These are phyloP conservation scores for Phytophthora citricola DNA, from an alignment of 352 stramenopile species.

Conservation along the genomic window DNA sequence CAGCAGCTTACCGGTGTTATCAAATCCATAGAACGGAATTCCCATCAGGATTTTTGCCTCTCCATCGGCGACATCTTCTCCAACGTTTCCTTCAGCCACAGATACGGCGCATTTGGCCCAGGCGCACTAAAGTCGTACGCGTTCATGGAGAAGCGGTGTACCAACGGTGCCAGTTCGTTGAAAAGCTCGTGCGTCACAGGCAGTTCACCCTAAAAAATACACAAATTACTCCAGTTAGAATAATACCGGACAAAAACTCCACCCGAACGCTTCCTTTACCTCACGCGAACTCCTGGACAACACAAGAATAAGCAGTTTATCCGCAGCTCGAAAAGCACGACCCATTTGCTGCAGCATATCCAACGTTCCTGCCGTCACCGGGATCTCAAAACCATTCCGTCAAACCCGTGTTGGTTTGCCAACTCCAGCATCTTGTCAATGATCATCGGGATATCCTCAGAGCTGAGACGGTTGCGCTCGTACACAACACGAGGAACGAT, in stretches of 20 bases:
- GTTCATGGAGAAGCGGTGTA: conserved; percentile 87
- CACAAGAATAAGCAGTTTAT: conserved; percentile 73
- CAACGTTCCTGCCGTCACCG: conserved; percentile 61
- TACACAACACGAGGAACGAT: conserved; percentile 84
- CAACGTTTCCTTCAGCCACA: conserved; percentile 72
- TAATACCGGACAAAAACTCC: not conserved
- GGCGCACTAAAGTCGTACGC: conserved; percentile 75
- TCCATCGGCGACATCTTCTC: conserved; percentile 52
- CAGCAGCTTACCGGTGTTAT: conserved; percentile 56
- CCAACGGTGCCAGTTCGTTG: conserved; percentile 54
- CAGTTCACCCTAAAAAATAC: conserved; percentile 44
- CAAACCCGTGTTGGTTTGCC: conserved; percentile 50
- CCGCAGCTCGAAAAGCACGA: conserved; percentile 48
- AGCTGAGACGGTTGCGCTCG: conserved; percentile 69
- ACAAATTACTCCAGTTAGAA: conserved; percentile 6
- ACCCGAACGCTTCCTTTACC: conserved; percentile 24
- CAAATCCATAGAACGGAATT: conserved; percentile 83
- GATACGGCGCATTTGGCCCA: conserved; percentile 72
- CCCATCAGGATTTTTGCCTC: conserved; percentile 68
- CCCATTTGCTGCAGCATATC: conserved; percentile 68
- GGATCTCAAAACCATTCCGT: conserved; percentile 84
- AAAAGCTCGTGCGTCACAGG: conserved; percentile 68
- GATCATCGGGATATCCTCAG: conserved; percentile 62
- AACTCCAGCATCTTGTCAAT: conserved; percentile 57
- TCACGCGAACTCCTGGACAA: conserved; percentile 64